These are phyloP conservation scores for Fusarium paranaense DNA, from an alignment of 2,329 filamentous ascomycete genomes.

Conservation along the genomic window DNA sequence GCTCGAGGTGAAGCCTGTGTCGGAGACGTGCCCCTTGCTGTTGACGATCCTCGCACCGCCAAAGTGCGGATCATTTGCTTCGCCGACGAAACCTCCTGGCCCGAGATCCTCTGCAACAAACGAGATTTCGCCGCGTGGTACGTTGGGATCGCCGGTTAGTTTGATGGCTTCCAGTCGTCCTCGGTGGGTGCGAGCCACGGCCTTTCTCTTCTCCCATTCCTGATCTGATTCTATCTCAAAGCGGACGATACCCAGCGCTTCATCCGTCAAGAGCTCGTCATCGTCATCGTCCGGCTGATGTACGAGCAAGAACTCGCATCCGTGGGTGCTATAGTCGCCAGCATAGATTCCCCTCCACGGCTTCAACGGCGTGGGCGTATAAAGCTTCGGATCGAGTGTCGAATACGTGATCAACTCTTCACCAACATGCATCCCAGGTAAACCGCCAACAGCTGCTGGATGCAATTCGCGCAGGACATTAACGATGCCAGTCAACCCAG, in stretches of 20 bases:
- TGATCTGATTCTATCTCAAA: constrained; percentile 56
- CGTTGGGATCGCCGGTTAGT: constrained; percentile 89
- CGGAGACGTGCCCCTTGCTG: constrained; percentile 82
- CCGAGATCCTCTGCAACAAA: constrained; percentile 86
- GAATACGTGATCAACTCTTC: constrained; percentile 72
- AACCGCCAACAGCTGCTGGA: constrained; percentile 18
- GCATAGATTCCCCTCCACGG: constrained; percentile 94
- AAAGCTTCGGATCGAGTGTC: constrained; percentile 79
- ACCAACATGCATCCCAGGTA: constrained; percentile 61
- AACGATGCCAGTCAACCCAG: constrained; percentile 32
- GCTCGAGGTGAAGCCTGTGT: constrained; percentile 78
- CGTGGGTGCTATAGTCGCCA: constrained; percentile 88
- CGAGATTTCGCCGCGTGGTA: constrained; percentile 86
- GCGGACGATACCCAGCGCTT: constrained; percentile 55
- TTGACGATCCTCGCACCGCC: constrained; percentile 78
- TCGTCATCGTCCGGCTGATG: constrained; percentile 74
- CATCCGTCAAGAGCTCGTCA: constrained; percentile 50
- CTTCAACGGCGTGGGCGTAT: constrained; percentile 82
- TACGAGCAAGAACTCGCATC: constrained; percentile 88
- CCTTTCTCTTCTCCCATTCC: constrained; percentile 59
- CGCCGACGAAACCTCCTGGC: constrained; percentile 70
- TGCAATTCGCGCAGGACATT: constrained; percentile 32
- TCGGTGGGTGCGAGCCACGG: constrained; percentile 64
- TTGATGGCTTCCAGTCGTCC: constrained; percentile 87
- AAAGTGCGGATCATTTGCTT: constrained; percentile 76